Conservation (phyloP, 2,329 filamentous ascomycete species). For the Stagonosporopsis vannaccii region DNA sequence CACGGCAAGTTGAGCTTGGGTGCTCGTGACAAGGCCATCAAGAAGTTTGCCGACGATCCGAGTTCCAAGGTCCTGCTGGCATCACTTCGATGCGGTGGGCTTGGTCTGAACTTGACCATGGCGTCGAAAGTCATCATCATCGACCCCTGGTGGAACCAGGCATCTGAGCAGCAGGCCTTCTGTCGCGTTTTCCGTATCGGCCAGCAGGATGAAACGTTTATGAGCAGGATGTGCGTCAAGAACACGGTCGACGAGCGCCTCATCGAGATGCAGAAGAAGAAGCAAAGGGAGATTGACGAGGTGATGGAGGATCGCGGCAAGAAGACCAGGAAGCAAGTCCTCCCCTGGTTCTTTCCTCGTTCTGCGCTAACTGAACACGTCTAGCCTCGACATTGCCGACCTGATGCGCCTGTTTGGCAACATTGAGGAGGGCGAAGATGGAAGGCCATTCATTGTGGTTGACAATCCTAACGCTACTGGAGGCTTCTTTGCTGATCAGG, state of each 20-base stretch:
- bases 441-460: constrained; percentile 52
- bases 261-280: constrained; percentile 62
- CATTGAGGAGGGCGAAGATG: constrained; percentile 48
- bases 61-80: constrained; percentile 60
- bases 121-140: constrained; percentile 59
- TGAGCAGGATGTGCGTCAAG: constrained; percentile 64
- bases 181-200: constrained; percentile 70
- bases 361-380: constrained; percentile 9
- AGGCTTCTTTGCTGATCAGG: constrained; percentile 41
- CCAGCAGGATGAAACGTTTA: constrained; percentile 66
- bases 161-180: constrained; percentile 69
- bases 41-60: constrained; percentile 53
- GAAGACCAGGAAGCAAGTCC: constrained; percentile 36
- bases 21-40: constrained; percentile 56
- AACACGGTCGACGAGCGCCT: constrained; percentile 67
- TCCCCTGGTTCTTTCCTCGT: not conserved
- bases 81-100: constrained; percentile 64
- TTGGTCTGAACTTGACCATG: constrained; percentile 66
- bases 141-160: constrained; percentile 66
- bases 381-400: constrained; percentile 47
- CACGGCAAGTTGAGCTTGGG: constrained; percentile 58
- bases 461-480: constrained; percentile 41
- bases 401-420: constrained; percentile 58
- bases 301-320: constrained; percentile 53
- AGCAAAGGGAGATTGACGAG: constrained; percentile 56